A percentile compares a stretch with the other conserved stretches of the same genome.
Evolutionary conservation across 257 asterid species (phyloP).

Genomic region (Gardenia jasminoides): DNA sequence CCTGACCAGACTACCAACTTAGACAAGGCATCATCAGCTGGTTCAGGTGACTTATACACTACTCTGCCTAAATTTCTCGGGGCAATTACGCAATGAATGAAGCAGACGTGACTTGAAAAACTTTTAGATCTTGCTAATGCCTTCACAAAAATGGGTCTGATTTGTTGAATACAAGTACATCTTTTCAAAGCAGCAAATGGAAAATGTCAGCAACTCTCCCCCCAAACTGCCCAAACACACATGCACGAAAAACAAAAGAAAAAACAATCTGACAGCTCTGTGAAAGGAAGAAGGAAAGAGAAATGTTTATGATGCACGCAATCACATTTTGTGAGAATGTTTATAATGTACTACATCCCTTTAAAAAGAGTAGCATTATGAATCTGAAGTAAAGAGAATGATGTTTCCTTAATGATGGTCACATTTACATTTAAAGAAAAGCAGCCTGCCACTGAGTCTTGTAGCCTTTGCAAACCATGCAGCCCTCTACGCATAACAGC

Average conservation of each 20-base stretch:
- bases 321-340: too few species aligned
- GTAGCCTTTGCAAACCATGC: not conserved
- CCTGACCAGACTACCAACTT: too few species aligned
- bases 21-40: too few species aligned
- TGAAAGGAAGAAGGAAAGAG: not conserved
- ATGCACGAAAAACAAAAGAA: too few species aligned
- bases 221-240: not conserved
- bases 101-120: not conserved
- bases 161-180: too few species aligned
- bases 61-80: too few species aligned
- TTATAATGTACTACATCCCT: not conserved
- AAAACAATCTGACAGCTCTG: not conserved
- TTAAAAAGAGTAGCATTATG: not conserved
- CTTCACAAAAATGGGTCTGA: too few species aligned
- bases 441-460: not conserved
- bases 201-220: too few species aligned
- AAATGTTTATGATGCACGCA: too few species aligned
- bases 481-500: not conserved
- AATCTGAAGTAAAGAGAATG: not conserved
- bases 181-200: not conserved
- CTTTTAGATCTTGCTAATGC: too few species aligned
- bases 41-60: too few species aligned
- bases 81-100: not conserved
- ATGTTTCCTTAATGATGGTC: not conserved
- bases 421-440: not conserved